Evolutionary conservation across 192 early-diverging fungal genomes (phyloP), one percentile per base, ranked within the genome.

Genomic region (Funneliformis geosporum): DNA sequence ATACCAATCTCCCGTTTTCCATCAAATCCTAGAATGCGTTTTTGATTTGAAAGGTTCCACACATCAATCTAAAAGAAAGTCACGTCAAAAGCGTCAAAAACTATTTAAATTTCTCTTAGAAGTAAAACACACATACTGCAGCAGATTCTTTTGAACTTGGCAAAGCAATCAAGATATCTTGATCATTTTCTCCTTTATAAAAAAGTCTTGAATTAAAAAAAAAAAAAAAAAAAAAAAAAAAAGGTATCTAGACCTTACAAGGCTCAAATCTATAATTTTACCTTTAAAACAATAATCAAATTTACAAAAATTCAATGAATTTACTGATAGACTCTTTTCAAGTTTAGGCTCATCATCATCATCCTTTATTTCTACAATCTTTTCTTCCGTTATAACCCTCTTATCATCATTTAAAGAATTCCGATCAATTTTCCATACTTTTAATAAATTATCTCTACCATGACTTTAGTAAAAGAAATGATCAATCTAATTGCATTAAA

Each of bases 221-320:
- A n/a, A n/a, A n/a, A n/a, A n/a, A n/a, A n/a, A n/a, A n/a, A n/a
- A n/a, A n/a, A n/a, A n/a, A n/a, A n/a, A n/a, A n/a, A n/a, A n/a
- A n/a, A n/a, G n/a, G n/a, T n/a, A n/a, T n/a, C n/a, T n/a, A n/a
- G n/a, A n/a, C n/a, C n/a, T n/a, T n/a, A n/a, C n/a, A n/a, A n/a
- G n/a, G 1, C 1, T 43, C 44, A 50, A 12, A 59, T n/a, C n/a
- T 27, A 27, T 40, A 5, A 9, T 47, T 1, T 39, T 79, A 80
- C 64, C 68, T 73, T 82, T 67, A 25, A 65, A 43, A 16, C 80
- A 64, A 28, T 79, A 62, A 12, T 82, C 71, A 81, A 83, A 79
- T 33, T 80, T 81, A 68, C 85, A 86, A 72, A 86, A 86, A 68
- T 81, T 83, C 21, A 83, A 66, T 5, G 85, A 81, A 69, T 86